Evolutionary conservation across 2,329 filamentous ascomycete genomes (phyloP).

Genomic region (Monilinia laxa): DNA sequence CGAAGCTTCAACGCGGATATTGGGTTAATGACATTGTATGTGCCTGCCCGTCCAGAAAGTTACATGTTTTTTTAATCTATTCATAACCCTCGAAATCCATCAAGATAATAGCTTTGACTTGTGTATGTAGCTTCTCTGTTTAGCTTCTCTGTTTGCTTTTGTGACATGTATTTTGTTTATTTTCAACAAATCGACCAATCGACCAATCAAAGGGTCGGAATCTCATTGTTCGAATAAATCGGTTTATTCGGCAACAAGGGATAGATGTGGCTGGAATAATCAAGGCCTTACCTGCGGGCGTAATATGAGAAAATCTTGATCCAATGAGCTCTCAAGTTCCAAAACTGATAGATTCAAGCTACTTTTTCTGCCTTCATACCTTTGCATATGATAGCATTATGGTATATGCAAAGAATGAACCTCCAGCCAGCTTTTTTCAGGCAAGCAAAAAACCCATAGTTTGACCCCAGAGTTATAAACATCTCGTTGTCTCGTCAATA

Average conservation of each 20-base stretch:
- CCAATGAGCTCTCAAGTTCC: constrained; percentile 10
- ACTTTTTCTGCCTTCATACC: constrained; percentile 3
- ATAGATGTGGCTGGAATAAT: constrained; percentile 17
- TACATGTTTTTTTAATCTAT: background rate
- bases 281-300: constrained; percentile 18
- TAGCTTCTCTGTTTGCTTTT: background rate
- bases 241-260: constrained; percentile 19
- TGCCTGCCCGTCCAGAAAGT: background rate
- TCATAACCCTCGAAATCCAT: background rate
- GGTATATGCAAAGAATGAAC: constrained; percentile 18
- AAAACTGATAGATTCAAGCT: constrained; percentile 18
- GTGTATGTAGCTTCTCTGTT: background rate
- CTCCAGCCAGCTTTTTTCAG: constrained; percentile 17
- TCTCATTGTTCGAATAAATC: background rate
- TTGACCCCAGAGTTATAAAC: constrained; percentile 20
- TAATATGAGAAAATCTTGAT: background rate
- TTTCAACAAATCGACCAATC: background rate
- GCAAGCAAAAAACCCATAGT: background rate
- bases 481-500: constrained; percentile 23
- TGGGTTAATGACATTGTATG: background rate
- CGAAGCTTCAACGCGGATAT: background rate
- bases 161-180: constrained; percentile 5
- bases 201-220: constrained; percentile 8
- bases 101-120: background rate
- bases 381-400: constrained; percentile 17